Evolutionary conservation across 108 stramenopile genomes (phyloP).

Genomic region (Pseudonitzschia pungens): DNA sequence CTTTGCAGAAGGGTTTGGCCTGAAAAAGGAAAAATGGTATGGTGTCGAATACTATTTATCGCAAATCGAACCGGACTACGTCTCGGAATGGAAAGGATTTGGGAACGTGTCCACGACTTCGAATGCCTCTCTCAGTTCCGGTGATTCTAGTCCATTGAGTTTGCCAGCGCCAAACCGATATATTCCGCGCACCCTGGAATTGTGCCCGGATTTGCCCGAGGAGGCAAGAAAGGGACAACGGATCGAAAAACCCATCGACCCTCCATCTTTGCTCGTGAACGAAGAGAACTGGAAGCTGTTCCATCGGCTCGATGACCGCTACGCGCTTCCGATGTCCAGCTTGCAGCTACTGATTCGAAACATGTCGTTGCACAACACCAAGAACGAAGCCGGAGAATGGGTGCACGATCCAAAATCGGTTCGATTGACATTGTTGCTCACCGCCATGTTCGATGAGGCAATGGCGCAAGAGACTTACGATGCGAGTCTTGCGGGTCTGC

Average conservation of each 20-base stretch:
- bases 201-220: slow-evolving; percentile 69
- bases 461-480: slow-evolving; percentile 84
- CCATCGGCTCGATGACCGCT: slow-evolving; percentile 86
- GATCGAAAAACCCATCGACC: slow-evolving; percentile 72
- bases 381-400: slow-evolving; percentile 41
- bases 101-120: background rate
- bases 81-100: slow-evolving; percentile 40
- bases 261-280: slow-evolving; percentile 65
- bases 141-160: slow-evolving; percentile 32
- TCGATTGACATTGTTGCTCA: slow-evolving; percentile 53
- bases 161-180: slow-evolving; percentile 70
- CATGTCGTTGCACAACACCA: slow-evolving; percentile 49
- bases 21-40: slow-evolving; percentile 76
- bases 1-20: slow-evolving; percentile 31
- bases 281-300: slow-evolving; percentile 66
- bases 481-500: slow-evolving; percentile 73
- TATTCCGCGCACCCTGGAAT: slow-evolving; percentile 72
- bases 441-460: slow-evolving; percentile 62
- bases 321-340: slow-evolving; percentile 74
- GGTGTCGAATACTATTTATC: slow-evolving; percentile 69
- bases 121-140: background rate
- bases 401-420: slow-evolving; percentile 46
- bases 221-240: slow-evolving; percentile 69
- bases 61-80: slow-evolving; percentile 34
- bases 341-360: slow-evolving; percentile 64